phyloP scores from a whole-genome alignment of 2,329 filamentous ascomycete genomes.

The Lecanicillium sp. region DNA sequence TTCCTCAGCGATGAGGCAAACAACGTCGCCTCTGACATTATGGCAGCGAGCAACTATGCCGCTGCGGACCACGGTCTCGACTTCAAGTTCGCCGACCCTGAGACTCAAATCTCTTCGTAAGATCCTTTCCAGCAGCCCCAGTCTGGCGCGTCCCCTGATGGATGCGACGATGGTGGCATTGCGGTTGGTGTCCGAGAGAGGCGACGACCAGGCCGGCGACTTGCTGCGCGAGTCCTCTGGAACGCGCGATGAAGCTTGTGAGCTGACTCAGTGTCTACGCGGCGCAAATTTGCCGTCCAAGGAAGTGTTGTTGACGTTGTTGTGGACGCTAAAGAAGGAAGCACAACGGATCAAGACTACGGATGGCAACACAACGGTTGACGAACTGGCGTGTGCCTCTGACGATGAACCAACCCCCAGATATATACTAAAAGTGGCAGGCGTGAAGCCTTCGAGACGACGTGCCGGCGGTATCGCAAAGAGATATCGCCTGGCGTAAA shows the following conservation, averaged over 20 bases:
- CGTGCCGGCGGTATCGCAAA: slow-evolving; percentile 15
- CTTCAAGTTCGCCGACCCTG: slow-evolving; percentile 50
- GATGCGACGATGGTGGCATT: slow-evolving; percentile 69
- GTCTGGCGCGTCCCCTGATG: slow-evolving; percentile 65
- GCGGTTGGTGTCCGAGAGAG: slow-evolving; percentile 62
- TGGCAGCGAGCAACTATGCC: slow-evolving; percentile 44
- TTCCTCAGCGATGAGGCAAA: slow-evolving; percentile 50
- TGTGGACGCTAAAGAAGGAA: slow-evolving; percentile 41
- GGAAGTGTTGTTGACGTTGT: slow-evolving; percentile 42
- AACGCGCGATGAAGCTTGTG: slow-evolving; percentile 32
- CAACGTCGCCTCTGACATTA: slow-evolving; percentile 39
- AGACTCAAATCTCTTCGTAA: slow-evolving; percentile 56
- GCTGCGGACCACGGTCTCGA: slow-evolving; percentile 47
- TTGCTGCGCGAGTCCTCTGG: slow-evolving; percentile 26
- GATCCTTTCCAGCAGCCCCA: slow-evolving; percentile 68
- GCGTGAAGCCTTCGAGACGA: slow-evolving; percentile 15
- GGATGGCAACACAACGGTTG: slow-evolving; percentile 16
- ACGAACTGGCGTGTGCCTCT: slow-evolving; percentile 22
- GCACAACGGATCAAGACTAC: slow-evolving; percentile 29
- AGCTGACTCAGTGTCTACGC: slow-evolving; percentile 32
- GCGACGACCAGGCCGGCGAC: slow-evolving; percentile 40
- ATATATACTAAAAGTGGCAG: slow-evolving; percentile 21
- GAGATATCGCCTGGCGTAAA: slow-evolving; percentile 20
- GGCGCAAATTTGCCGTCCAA: slow-evolving; percentile 37
- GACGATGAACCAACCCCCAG: slow-evolving; percentile 19